Evolutionary conservation across 2,329 filamentous ascomycete genomes (phyloP), one percentile per base, ranked within the genome.

Genomic region (Neofusicoccum kwambonambiense): DNA sequence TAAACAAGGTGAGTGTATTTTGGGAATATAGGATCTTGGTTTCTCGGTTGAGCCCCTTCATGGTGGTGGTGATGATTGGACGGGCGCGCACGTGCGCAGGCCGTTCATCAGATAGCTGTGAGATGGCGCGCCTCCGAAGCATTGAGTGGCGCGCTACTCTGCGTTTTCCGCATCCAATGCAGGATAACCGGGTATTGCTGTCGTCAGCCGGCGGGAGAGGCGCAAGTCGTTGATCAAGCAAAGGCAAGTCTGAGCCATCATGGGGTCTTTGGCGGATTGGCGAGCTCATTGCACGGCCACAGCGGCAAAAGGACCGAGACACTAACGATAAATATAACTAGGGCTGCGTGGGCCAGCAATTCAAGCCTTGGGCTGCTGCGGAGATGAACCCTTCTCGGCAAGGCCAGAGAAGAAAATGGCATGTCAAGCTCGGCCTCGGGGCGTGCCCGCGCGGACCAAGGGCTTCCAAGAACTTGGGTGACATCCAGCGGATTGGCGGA

Each of bases 1-100:
- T 78, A 70, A 76, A 34, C 15, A 41, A 64, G 61, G 72, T 73
- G 65, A 70, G 72, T 71, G 41, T 54, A 39, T 45, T 42, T 61
- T 58, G 19, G 51, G 45, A 50, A 44, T 34, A 50, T 39, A 37
- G 27, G n/a, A n/a, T 45, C 37, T 54, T 17, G 31, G 34, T 57
- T 2, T 58, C 5, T 47, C 50, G 49, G 51, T 35, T 64, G 39
- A 60, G 44, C 35, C 45, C 27, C 45, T 15, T 54, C 61, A 64
- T 27, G 42, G 45, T 64, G 61, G 61, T 47, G 61, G 61, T 64
- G 61, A 65, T 62, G 54, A 65, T 62, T 58, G 64, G 64, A 31
- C 35, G 52, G 44, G 62, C 42, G 52, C 62, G 42, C 37, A 11
- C 34, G 41, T 19, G 54, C 54, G 47, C 19, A 15, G 15, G 41